phyloP scores from a whole-genome alignment of 768 basidiomycete genomes.

The Pholiota conissans region DNA sequence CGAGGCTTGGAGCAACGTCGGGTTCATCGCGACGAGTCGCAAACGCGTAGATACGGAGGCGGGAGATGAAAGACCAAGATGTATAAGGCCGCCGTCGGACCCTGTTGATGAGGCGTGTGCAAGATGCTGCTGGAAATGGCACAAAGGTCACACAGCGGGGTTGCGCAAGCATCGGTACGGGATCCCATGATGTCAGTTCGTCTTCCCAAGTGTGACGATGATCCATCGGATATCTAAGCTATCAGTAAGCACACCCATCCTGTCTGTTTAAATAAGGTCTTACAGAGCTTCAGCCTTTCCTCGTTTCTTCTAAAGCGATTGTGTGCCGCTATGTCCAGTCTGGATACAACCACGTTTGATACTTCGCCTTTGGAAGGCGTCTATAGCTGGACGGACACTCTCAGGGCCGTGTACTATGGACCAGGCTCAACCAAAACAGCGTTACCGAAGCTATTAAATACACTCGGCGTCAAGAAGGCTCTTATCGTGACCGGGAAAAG shows the following conservation, averaged over 20 bases:
- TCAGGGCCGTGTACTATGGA: constrained; percentile 72
- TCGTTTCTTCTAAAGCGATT: neutral
- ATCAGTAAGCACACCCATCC: constrained; percentile 5
- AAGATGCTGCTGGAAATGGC: neutral
- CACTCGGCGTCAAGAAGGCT: constrained; percentile 59
- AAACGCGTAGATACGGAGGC: neutral
- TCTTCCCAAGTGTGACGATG: neutral
- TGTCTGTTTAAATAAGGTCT: neutral
- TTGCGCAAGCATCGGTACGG: neutral
- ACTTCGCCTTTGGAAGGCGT: constrained; percentile 44
- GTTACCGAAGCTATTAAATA: constrained; percentile 59
- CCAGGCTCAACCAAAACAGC: constrained; percentile 64
- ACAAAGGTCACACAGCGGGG: neutral
- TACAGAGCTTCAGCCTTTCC: neutral
- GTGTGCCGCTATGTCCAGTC: constrained; percentile 25
- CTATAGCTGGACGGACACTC: constrained; percentile 67
- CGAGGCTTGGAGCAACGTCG: neutral
- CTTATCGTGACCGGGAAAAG: constrained; percentile 73
- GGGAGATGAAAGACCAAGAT: neutral
- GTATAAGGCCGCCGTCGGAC: neutral
- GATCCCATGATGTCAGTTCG: neutral
- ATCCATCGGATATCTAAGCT: neutral
- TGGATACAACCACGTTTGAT: constrained; percentile 21
- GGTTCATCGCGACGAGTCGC: neutral
- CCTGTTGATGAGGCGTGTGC: neutral